Base-by-base conservation (phyloP, 2,329 filamentous ascomycete genomes). In the Talaromyces pinophilus region DNA sequence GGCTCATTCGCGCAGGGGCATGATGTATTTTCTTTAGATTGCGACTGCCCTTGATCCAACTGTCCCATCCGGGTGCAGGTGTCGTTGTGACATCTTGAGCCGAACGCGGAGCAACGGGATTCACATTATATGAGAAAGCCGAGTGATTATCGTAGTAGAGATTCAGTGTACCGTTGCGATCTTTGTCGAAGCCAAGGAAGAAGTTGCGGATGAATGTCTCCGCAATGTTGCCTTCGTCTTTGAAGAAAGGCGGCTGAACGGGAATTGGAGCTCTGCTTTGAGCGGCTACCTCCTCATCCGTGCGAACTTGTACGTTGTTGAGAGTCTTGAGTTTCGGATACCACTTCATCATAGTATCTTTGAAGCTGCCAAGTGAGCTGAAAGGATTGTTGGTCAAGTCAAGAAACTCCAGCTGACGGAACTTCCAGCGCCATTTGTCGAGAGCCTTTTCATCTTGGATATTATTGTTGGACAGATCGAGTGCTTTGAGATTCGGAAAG, bases 401-500 rank as follows among this genome's bases (percentile, higher is more conserved):
- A 1, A 99, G 84, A 62, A 93, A 93, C 74, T 96, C 88, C 11
- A 98, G 84, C 65, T 88, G 82, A 62, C 85, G 87, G 73, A 98
- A 93, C 64, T 91, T 92, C 74, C 88, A 87, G 67, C 89, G 89
- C 93, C 93, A 97, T 38, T 83, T 85, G 62, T 88, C 85, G 57
- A 99, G 78, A 10, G 86, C 85, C 65, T 88, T 86, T 61, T 92
- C 78, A 62, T 86, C 87, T 67, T 85, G 83, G 72, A 99, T 87
- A 48, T 88, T 86, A 79, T 98, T 98, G 74, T 89, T 87, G 64
- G 92, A 95, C 30, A 98, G 85, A 71, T 97, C 94, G 13, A 99
- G 87, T 70, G 97, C 93, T 75, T 92, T 89, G 67, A 98, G 83
- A 68, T 93, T 90, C 0, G 93, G 92, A 64, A 98, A 91, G 0